phyloP scores from a whole-genome alignment of 148 eudicot genomes.

The Camellia granthamiana region DNA sequence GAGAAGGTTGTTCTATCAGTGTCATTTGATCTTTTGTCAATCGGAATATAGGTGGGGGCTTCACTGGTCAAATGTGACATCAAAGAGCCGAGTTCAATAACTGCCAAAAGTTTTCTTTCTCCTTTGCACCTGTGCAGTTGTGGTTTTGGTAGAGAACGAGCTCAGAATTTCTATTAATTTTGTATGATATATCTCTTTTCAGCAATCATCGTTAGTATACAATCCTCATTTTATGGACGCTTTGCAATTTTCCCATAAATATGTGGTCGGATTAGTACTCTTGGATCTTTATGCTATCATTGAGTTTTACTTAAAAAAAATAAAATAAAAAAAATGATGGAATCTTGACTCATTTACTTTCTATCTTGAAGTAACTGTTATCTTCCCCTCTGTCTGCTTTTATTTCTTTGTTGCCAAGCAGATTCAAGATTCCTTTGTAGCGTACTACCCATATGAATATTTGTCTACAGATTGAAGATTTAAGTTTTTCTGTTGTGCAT shows the following conservation, averaged over 20 bases:
- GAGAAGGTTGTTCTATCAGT: not conserved
- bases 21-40: not conserved
- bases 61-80: conserved; percentile 14
- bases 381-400: too few relatives aligned
- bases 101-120: not conserved
- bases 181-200: conserved; percentile 28
- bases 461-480: too few relatives aligned
- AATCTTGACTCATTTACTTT: not conserved
- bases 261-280: conserved; percentile 23
- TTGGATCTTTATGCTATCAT: not conserved
- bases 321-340: not conserved
- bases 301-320: not conserved
- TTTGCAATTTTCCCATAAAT: conserved; percentile 30
- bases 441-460: too few relatives aligned
- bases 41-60: not conserved
- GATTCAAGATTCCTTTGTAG: too few relatives aligned
- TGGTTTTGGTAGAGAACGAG: conserved; percentile 16
- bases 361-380: too few relatives aligned
- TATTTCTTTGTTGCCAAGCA: too few relatives aligned
- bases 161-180: conserved; percentile 7
- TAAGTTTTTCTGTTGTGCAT: too few relatives aligned
- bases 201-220: conserved; percentile 9
- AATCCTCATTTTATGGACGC: conserved; percentile 39
- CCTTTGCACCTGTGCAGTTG: conserved; percentile 4
- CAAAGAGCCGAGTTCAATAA: not conserved